Evolutionary conservation across 2,329 filamentous ascomycete genomes (phyloP).

Genomic region (Aspergillus caelatus): DNA sequence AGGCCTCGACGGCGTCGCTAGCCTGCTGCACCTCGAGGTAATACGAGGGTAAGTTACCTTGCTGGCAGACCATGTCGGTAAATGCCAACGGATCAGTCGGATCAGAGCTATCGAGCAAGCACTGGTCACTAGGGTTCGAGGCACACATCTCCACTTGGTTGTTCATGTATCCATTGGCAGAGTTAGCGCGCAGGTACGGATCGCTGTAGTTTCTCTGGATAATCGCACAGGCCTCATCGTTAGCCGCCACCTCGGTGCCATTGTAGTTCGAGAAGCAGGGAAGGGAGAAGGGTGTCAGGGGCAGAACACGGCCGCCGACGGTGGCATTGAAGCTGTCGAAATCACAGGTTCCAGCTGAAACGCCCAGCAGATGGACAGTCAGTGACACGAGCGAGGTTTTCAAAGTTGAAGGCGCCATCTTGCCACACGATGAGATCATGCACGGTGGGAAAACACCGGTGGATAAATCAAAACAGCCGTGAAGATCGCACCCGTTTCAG

Average conservation of each 20-base stretch:
- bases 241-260: conserved; percentile 8
- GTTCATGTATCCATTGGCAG: conserved; percentile 26
- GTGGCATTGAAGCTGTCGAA: conserved; percentile 14
- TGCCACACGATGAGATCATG: conserved; percentile 12
- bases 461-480: conserved; percentile 1
- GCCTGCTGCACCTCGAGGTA: conserved; percentile 14
- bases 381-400: conserved; percentile 3
- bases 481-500: conserved; percentile 7
- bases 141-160: conserved; percentile 26
- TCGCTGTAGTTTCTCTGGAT: conserved; percentile 18
- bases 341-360: conserved; percentile 3
- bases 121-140: conserved; percentile 21
- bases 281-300: conserved; percentile 14
- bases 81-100: conserved; percentile 16
- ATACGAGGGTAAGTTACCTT: conserved; percentile 19
- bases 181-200: conserved; percentile 18
- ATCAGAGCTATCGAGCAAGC: conserved; percentile 19
- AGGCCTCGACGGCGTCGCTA: conserved; percentile 12
- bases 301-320: conserved; percentile 13
- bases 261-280: conserved; percentile 19
- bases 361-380: conserved; percentile 6
- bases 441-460: not conserved
- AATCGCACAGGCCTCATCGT: conserved; percentile 10
- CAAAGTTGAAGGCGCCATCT: conserved; percentile 11
- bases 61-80: conserved; percentile 12